Conservation (phyloP, 345 rosid species). For the Bruguiera parviflora region DNA sequence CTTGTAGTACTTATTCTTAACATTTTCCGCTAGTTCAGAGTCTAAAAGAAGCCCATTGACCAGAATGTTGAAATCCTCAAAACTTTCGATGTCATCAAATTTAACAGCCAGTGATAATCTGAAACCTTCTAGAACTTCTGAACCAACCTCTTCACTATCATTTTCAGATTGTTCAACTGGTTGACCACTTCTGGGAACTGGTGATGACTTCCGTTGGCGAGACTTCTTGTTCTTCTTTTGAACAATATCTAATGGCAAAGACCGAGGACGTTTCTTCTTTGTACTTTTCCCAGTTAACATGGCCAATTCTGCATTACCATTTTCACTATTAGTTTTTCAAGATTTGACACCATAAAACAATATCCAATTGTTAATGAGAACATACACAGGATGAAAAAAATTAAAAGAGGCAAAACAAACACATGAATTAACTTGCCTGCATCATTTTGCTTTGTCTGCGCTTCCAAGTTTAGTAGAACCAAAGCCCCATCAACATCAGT, state of each 20-base stretch:
- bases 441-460: conserved; percentile 41
- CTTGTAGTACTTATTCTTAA: conserved; percentile 47
- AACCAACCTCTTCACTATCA: conserved; percentile 64
- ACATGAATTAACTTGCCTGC: conserved; percentile 43
- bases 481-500: conserved; percentile 66
- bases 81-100: conserved; percentile 38
- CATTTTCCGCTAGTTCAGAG: conserved; percentile 48
- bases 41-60: conserved; percentile 47
- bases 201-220: conserved; percentile 22
- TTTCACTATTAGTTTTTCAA: neutral
- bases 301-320: conserved; percentile 25
- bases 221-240: conserved; percentile 42
- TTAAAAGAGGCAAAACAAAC: conserved; percentile 9
- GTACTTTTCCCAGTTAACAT: conserved; percentile 13
- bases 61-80: conserved; percentile 44
- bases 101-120: conserved; percentile 41
- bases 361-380: conserved; percentile 1
- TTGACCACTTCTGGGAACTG: conserved; percentile 20
- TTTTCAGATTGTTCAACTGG: conserved; percentile 50
- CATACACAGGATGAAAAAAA: conserved; percentile 8
- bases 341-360: conserved; percentile 16
- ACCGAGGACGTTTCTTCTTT: conserved; percentile 44
- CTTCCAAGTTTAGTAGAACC: conserved; percentile 65
- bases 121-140: conserved; percentile 61
- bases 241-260: conserved; percentile 44